These are phyloP conservation scores for Beta vulgaris DNA, from an alignment of 148 eudicot genomes.

Conservation along the genomic window DNA sequence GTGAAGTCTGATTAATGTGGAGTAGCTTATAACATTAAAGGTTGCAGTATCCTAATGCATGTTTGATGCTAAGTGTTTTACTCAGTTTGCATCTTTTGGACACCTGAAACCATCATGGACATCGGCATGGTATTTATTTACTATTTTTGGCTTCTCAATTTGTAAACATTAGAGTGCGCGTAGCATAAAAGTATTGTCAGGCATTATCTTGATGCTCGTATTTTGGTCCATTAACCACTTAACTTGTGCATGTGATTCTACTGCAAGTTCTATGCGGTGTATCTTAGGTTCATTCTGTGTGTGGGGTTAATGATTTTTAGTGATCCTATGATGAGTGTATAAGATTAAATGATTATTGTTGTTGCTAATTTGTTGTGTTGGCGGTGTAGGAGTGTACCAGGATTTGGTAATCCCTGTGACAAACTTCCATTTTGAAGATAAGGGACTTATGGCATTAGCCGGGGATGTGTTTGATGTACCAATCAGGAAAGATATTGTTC, in stretches of 20 bases:
- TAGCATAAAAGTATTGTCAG: background rate
- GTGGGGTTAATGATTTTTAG: background rate
- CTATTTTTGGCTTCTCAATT: background rate
- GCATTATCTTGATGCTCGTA: background rate
- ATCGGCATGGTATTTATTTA: background rate
- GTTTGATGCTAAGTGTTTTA: background rate
- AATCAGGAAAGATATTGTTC: conserved; percentile 89
- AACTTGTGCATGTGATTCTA: background rate
- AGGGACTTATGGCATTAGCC: conserved; percentile 76
- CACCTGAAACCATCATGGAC: background rate
- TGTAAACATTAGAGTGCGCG: background rate
- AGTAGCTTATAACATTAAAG: background rate
- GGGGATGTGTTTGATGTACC: conserved; percentile 99
- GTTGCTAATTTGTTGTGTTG: conserved; percentile 22
- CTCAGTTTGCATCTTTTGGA: background rate
- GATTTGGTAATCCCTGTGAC: conserved; percentile 86
- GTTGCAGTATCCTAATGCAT: background rate
- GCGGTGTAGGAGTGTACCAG: conserved; percentile 53
- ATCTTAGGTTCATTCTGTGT: background rate
- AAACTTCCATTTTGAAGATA: conserved; percentile 78
- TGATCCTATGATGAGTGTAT: background rate
- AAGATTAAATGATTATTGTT: background rate
- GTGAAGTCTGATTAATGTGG: too few species aligned
- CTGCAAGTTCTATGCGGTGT: background rate
- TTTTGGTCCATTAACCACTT: background rate